Evolutionary conservation across 2,329 filamentous ascomycete species (phyloP).

Genomic region (Botryotinia calthae): DNA sequence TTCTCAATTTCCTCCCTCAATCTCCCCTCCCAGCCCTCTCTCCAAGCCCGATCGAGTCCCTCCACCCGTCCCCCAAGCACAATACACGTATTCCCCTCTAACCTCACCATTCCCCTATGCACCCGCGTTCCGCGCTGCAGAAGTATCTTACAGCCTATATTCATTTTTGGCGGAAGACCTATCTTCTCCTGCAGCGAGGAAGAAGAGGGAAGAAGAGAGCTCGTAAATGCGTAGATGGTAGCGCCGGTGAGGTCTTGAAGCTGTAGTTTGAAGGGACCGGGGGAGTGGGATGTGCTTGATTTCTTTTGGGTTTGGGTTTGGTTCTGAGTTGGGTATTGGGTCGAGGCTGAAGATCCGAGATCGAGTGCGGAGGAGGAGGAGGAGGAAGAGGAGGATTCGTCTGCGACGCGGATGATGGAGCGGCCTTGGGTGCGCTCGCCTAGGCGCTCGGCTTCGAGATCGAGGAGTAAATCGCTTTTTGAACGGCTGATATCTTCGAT

Average conservation of each 20-base stretch:
- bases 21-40: conserved; percentile 64
- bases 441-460: conserved; percentile 68
- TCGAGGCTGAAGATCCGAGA: conserved; percentile 6
- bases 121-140: conserved; percentile 65
- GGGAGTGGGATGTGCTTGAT: conserved; percentile 21
- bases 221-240: conserved; percentile 70
- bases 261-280: conserved; percentile 71
- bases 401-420: conserved; percentile 74
- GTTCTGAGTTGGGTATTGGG: conserved; percentile 31
- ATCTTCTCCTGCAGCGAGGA: conserved; percentile 59
- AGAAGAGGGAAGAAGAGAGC: conserved; percentile 42
- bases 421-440: conserved; percentile 74
- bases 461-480: conserved; percentile 84
- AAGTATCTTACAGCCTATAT: conserved; percentile 80
- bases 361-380: background rate
- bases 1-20: conserved; percentile 57
- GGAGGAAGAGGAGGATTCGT: conserved; percentile 36
- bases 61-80: conserved; percentile 89
- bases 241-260: conserved; percentile 75
- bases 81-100: conserved; percentile 66
- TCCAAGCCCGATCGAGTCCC: conserved; percentile 74
- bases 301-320: conserved; percentile 25
- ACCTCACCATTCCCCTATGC: conserved; percentile 72
- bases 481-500: conserved; percentile 78
- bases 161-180: conserved; percentile 54